These are phyloP conservation scores for Cucumis melo DNA, from an alignment of 306 rosid genomes.

Conservation along the genomic window DNA sequence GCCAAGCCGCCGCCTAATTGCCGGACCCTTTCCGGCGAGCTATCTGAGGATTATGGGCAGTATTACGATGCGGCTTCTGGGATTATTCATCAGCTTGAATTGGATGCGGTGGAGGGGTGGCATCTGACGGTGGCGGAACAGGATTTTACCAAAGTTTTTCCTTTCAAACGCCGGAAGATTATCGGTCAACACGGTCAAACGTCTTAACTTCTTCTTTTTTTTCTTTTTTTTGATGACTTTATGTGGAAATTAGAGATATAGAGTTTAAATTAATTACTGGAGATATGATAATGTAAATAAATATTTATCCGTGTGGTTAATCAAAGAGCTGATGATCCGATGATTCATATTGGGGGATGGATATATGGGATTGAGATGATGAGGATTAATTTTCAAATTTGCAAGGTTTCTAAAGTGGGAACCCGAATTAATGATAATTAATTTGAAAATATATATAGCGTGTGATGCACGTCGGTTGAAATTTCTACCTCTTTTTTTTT, in stretches of 20 bases:
- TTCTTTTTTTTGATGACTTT: not conserved
- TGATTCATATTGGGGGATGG: not conserved
- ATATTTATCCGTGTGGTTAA: not conserved
- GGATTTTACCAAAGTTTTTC: slow-evolving; percentile 30
- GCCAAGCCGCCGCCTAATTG: slow-evolving; percentile 33
- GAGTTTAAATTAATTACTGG: not conserved
- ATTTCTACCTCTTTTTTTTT: not conserved
- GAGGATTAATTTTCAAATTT: not conserved
- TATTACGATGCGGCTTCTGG: slow-evolving; percentile 25
- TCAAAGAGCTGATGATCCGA: not conserved
- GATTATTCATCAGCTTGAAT: slow-evolving; percentile 28
- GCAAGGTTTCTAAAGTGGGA: not conserved
- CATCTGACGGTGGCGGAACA: slow-evolving; percentile 20
- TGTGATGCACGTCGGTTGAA: not conserved
- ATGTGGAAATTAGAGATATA: not conserved
- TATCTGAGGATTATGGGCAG: slow-evolving; percentile 22
- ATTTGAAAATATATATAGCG: not conserved
- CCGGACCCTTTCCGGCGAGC: slow-evolving; percentile 14
- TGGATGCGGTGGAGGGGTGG: slow-evolving; percentile 46
- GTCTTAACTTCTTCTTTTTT: slow-evolving; percentile 6
- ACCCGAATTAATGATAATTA: not conserved
- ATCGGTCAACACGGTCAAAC: slow-evolving; percentile 29
- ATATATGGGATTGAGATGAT: not conserved
- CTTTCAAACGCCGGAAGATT: slow-evolving; percentile 43
- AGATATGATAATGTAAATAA: not conserved